A percentile compares a stretch with the other conserved stretches of the same genome.
phyloP scores from a whole-genome alignment of 345 rosid species.

The Durio zibethinus region DNA sequence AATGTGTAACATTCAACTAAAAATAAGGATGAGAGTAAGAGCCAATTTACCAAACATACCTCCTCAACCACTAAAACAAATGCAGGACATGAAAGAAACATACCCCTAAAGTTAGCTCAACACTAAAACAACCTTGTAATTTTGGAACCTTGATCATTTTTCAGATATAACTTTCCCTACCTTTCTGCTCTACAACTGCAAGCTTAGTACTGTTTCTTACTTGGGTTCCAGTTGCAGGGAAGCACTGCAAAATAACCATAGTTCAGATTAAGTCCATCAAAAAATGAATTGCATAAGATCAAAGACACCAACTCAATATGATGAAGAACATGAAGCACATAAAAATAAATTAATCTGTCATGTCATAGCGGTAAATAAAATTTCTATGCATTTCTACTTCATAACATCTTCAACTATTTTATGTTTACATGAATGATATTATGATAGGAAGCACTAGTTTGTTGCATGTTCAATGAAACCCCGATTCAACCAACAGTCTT shows the following conservation, averaged over 20 bases:
- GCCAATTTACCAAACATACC: neutral
- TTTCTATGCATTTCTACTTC: too few relatives aligned
- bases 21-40: neutral
- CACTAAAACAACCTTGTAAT: too few relatives aligned
- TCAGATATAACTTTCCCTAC: too few relatives aligned
- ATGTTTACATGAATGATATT: too few relatives aligned
- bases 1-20: neutral
- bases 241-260: conserved; percentile 30
- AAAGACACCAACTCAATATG: neutral
- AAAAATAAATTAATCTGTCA: too few relatives aligned
- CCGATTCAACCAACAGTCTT: too few relatives aligned
- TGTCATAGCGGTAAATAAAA: neutral
- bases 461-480: too few relatives aligned
- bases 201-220: neutral
- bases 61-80: neutral
- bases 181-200: neutral
- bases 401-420: too few relatives aligned
- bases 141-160: too few relatives aligned
- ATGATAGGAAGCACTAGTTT: neutral
- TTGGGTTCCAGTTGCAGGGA: conserved; percentile 28
- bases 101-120: neutral
- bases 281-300: neutral
- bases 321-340: neutral
- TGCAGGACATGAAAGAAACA: neutral
- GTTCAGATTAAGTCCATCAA: neutral